Conservation (phyloP, 1,284 basidiomycete genomes). For the Trichosporon ovoides region DNA sequence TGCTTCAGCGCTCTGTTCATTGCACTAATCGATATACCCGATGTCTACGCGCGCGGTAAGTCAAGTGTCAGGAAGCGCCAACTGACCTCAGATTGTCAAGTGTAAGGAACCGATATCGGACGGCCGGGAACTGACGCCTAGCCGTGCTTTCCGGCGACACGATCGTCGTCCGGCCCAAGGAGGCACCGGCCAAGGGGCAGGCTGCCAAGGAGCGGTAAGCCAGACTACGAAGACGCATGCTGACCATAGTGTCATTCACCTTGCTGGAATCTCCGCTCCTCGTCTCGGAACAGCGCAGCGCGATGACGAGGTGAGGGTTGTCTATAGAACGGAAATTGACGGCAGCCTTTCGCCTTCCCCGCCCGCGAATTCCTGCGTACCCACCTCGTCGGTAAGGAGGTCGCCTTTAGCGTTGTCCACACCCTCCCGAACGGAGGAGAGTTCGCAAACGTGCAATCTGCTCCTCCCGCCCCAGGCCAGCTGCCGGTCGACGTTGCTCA, state of each 20-base stretch:
- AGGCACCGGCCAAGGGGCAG: slow-evolving; percentile 71
- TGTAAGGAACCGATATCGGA: too few species aligned
- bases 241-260: slow-evolving; percentile 66
- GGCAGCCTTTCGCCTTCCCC: slow-evolving; percentile 81
- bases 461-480: slow-evolving; percentile 47
- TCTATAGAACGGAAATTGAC: not conserved
- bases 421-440: slow-evolving; percentile 41
- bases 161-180: slow-evolving; percentile 66
- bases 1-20: not conserved
- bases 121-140: slow-evolving; percentile 44
- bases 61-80: not conserved
- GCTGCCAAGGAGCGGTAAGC: slow-evolving; percentile 76
- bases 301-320: slow-evolving; percentile 73
- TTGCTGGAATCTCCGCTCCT: slow-evolving; percentile 76
- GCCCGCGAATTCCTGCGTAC: slow-evolving; percentile 85
- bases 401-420: slow-evolving; percentile 46
- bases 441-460: slow-evolving; percentile 45
- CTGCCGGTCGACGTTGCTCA: slow-evolving; percentile 61
- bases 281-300: slow-evolving; percentile 70
- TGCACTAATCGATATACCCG: not conserved
- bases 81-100: slow-evolving; percentile 43
- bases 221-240: not conserved
- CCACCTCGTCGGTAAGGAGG: slow-evolving; percentile 80
- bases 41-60: slow-evolving; percentile 4
- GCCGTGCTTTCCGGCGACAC: slow-evolving; percentile 85